phyloP scores from a whole-genome alignment of 306 rosid genomes.

The Prunus armeniaca region DNA sequence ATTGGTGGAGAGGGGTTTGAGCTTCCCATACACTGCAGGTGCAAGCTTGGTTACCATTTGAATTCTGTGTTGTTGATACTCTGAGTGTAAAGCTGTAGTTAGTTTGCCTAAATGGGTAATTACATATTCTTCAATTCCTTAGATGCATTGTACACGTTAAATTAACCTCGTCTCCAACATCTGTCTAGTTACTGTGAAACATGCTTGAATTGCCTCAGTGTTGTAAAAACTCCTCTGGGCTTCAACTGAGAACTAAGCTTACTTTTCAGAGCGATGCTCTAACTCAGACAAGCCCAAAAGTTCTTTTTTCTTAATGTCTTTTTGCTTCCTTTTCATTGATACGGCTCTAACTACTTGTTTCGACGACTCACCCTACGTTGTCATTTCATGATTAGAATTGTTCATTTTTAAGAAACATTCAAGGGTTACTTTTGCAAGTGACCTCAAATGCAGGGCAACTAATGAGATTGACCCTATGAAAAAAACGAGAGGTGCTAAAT shows the following conservation, averaged over 20 bases:
- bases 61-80: constrained; percentile 6
- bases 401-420: no score
- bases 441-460: no score
- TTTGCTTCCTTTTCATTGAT: no score
- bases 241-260: background rate
- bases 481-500: no score
- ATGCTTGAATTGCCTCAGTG: background rate
- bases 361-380: no score
- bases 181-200: background rate
- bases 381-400: no score
- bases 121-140: constrained; percentile 2
- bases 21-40: constrained; percentile 32
- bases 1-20: constrained; percentile 37
- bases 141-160: constrained; percentile 6
- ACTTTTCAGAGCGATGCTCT: background rate
- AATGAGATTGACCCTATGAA: no score
- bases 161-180: constrained; percentile 1
- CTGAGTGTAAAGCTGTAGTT: constrained; percentile 56
- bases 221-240: background rate
- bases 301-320: no score
- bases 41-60: constrained; percentile 29
- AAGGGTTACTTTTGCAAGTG: no score
- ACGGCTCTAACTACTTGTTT: no score
- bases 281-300: no score
- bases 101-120: constrained; percentile 40